These are phyloP conservation scores for Lodderomyces theae DNA, from an alignment of 1,139 yeast species.

Conservation along the genomic window DNA sequence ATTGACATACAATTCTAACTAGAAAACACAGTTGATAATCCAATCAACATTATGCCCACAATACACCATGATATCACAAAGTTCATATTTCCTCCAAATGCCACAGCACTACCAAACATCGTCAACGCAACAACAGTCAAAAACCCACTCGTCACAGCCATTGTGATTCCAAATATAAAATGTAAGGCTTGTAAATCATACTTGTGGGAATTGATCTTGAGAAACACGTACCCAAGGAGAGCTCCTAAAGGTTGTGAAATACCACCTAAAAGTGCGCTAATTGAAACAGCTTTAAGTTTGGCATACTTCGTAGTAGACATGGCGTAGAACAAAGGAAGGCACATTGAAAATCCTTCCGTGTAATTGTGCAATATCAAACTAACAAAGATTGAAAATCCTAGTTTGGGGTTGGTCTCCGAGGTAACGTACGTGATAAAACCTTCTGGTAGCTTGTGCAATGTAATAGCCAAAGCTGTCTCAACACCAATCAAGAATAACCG, in stretches of 20 bases:
- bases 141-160: conserved; percentile 82
- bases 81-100: conserved; percentile 63
- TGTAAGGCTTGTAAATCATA: conserved; percentile 33
- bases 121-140: conserved; percentile 76
- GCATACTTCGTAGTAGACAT: conserved; percentile 28
- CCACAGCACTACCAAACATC: conserved; percentile 77
- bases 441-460: conserved; percentile 91
- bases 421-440: conserved; percentile 88
- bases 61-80: conserved; percentile 53
- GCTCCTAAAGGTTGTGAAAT: conserved; percentile 92
- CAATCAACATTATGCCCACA: conserved; percentile 44
- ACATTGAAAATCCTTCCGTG: conserved; percentile 95
- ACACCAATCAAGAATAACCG: conserved; percentile 79
- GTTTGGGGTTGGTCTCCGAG: conserved; percentile 63
- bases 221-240: conserved; percentile 58
- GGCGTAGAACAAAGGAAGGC: conserved; percentile 82
- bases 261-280: conserved; percentile 74
- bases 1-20: not conserved
- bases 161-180: conserved; percentile 57
- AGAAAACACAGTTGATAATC: conserved; percentile 23
- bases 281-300: conserved; percentile 61
- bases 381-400: conserved; percentile 78
- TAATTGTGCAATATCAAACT: conserved; percentile 87
- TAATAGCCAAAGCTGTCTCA: conserved; percentile 84
- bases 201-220: conserved; percentile 38